Evolutionary conservation across 2,329 filamentous ascomycete species (phyloP).

Genomic region (Tolypocladium tundrense): DNA sequence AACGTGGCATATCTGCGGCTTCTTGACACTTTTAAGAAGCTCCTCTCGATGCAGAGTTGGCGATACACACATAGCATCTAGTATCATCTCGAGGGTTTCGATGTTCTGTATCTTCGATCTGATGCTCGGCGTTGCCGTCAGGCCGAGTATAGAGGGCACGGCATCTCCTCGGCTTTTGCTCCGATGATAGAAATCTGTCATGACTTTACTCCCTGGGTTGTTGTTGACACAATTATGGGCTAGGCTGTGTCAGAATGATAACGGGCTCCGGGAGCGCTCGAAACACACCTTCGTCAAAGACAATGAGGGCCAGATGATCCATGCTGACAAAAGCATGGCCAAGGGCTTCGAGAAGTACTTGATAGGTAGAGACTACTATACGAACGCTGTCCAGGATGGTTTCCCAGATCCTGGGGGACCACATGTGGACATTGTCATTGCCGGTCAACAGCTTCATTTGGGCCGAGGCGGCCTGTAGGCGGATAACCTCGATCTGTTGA

Average conservation of each 20-base stretch:
- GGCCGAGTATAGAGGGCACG: slow-evolving; percentile 61
- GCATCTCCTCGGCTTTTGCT: slow-evolving; percentile 22
- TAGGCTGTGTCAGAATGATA: slow-evolving; percentile 16
- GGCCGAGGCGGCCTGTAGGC: slow-evolving; percentile 47
- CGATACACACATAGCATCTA: slow-evolving; percentile 59
- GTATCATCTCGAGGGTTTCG: slow-evolving; percentile 53
- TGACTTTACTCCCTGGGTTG: slow-evolving; percentile 58
- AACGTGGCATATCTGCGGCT: slow-evolving; percentile 41
- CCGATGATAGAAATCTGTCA: slow-evolving; percentile 60
- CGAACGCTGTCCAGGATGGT: slow-evolving; percentile 51
- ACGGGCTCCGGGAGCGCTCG: slow-evolving; percentile 1
- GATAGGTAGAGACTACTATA: slow-evolving; percentile 70
- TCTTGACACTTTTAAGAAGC: slow-evolving; percentile 56
- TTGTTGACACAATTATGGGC: slow-evolving; percentile 65
- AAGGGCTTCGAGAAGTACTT: slow-evolving; percentile 65
- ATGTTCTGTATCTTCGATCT: slow-evolving; percentile 45
- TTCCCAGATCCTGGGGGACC: slow-evolving; percentile 62
- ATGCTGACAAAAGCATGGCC: slow-evolving; percentile 64
- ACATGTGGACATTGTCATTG: slow-evolving; percentile 59
- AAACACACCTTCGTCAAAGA: slow-evolving; percentile 70
- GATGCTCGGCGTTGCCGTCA: slow-evolving; percentile 72
- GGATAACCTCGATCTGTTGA: slow-evolving; percentile 55
- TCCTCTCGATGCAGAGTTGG: slow-evolving; percentile 61
- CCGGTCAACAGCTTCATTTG: slow-evolving; percentile 56
- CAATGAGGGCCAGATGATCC: slow-evolving; percentile 51